Conservation (phyloP, 1,284 basidiomycete genomes). For the Phylloporus sp. region DNA sequence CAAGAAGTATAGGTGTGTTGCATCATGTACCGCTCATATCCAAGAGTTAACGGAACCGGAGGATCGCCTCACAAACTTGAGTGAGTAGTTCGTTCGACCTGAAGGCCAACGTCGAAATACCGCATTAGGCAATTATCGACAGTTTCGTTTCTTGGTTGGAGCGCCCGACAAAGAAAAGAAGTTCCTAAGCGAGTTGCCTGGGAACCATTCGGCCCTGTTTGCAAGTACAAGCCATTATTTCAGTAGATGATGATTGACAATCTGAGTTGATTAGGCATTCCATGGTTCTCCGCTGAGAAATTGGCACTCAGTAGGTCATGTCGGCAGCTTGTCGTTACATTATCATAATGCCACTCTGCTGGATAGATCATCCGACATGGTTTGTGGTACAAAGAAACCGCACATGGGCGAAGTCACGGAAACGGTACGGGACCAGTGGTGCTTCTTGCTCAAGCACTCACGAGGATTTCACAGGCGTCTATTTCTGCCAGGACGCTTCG, state of each 20-base stretch:
- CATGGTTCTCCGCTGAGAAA: constrained; percentile 63
- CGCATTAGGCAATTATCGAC: constrained; percentile 50
- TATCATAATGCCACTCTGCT: constrained; percentile 1
- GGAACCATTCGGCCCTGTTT: constrained; percentile 56
- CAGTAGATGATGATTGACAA: not conserved
- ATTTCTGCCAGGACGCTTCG: constrained; percentile 59
- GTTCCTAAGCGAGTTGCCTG: constrained; percentile 48
- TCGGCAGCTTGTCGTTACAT: not conserved
- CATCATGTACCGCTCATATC: constrained; percentile 66
- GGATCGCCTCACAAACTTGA: constrained; percentile 54
- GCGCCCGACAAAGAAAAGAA: constrained; percentile 68
- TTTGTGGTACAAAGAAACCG: constrained; percentile 56
- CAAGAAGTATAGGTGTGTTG: constrained; percentile 53
- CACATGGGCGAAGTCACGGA: constrained; percentile 60
- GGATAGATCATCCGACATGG: constrained; percentile 66
- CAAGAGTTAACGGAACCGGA: constrained; percentile 57
- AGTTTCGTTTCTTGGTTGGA: constrained; percentile 67
- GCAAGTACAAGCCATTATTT: constrained; percentile 37
- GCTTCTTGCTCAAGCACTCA: not conserved
- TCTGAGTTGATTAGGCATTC: constrained; percentile 49
- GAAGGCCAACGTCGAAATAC: not conserved
- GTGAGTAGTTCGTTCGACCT: constrained; percentile 33
- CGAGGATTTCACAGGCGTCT: constrained; percentile 49
- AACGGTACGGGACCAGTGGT: constrained; percentile 45
- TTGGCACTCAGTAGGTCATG: constrained; percentile 63